These are phyloP conservation scores for Alternaria dauci DNA, from an alignment of 2,329 filamentous ascomycete species.

Conservation along the genomic window DNA sequence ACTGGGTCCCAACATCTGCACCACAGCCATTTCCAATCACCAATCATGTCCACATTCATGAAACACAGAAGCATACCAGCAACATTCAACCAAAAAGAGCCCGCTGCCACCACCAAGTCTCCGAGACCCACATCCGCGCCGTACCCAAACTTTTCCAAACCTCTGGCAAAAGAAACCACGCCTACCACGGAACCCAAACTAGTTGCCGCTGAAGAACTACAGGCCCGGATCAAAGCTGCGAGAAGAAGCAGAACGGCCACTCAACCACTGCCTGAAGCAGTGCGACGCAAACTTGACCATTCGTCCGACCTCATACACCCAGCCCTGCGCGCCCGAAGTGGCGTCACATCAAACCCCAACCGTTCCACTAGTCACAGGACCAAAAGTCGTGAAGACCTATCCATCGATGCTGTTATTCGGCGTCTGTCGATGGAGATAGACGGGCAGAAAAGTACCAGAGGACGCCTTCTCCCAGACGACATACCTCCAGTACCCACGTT, in stretches of 20 bases:
- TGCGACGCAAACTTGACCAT: slow-evolving; percentile 21
- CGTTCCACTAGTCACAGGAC: slow-evolving; percentile 13
- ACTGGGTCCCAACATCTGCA: background rate
- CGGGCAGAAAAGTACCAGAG: background rate
- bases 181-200: slow-evolving; percentile 12
- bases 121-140: slow-evolving; percentile 28
- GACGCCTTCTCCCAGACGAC: background rate
- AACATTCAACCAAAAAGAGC: slow-evolving; percentile 36
- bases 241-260: slow-evolving; percentile 21
- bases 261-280: slow-evolving; percentile 16
- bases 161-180: background rate
- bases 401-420: slow-evolving; percentile 40
- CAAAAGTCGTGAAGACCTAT: slow-evolving; percentile 15
- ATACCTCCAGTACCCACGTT: slow-evolving; percentile 11
- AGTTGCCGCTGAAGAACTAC: slow-evolving; percentile 28
- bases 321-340: slow-evolving; percentile 19
- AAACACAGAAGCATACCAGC: slow-evolving; percentile 44
- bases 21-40: background rate
- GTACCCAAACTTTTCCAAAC: slow-evolving; percentile 29
- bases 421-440: slow-evolving; percentile 12
- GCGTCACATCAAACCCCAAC: slow-evolving; percentile 3
- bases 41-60: slow-evolving; percentile 45
- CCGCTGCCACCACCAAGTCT: slow-evolving; percentile 22
- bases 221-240: slow-evolving; percentile 31
- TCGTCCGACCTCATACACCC: slow-evolving; percentile 19